These are phyloP conservation scores for Hibiscus tridactylites DNA, from an alignment of 345 rosid genomes.

Conservation along the genomic window DNA sequence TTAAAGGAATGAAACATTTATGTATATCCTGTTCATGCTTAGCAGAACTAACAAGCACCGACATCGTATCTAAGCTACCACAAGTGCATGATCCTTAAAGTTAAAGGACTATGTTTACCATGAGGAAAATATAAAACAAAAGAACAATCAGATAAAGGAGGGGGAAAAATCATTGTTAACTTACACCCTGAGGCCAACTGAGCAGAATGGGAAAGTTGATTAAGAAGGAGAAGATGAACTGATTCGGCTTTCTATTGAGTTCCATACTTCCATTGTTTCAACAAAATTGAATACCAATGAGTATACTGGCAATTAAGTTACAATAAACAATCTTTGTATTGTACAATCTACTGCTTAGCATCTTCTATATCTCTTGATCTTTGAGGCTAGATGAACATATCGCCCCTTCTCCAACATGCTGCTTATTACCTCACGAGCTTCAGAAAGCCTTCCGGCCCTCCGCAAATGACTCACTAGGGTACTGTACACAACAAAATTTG, in stretches of 20 bases:
- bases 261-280: neutral
- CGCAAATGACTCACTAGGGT: constrained; percentile 66
- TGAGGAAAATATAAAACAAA: neutral
- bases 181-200: neutral
- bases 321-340: constrained; percentile 10
- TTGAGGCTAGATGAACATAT: constrained; percentile 51
- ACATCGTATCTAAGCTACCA: neutral
- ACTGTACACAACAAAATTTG: constrained; percentile 76
- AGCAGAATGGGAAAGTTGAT: neutral
- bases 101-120: neutral
- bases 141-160: neutral
- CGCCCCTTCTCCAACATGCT: constrained; percentile 65
- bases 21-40: too few relatives aligned
- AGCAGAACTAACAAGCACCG: too few relatives aligned
- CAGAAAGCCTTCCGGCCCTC: constrained; percentile 65
- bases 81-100: neutral
- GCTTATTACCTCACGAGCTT: constrained; percentile 62
- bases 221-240: neutral
- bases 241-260: constrained; percentile 5
- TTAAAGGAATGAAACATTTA: too few relatives aligned
- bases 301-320: constrained; percentile 9
- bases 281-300: neutral
- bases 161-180: neutral
- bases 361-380: constrained; percentile 43
- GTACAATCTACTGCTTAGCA: constrained; percentile 14